Conservation (phyloP, 306 rosid genomes). For the Amphicarpaea edgeworthii region DNA sequence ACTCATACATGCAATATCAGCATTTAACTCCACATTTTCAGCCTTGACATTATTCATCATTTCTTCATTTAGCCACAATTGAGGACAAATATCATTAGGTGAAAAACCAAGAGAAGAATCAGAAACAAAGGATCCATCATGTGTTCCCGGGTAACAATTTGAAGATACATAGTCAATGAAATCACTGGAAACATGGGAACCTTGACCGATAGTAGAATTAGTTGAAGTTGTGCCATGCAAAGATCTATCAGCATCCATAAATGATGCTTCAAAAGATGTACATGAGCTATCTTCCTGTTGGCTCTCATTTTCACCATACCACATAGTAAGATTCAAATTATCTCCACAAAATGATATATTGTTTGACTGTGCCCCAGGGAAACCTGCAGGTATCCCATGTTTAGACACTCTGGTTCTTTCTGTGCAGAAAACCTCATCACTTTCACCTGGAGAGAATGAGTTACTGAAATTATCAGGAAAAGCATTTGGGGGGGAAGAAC, state of each 20-base stretch:
- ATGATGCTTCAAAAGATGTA: slow-evolving; percentile 61
- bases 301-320: slow-evolving; percentile 50
- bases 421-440: slow-evolving; percentile 47
- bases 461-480: slow-evolving; percentile 51
- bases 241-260: slow-evolving; percentile 57
- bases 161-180: slow-evolving; percentile 49
- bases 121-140: slow-evolving; percentile 43
- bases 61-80: slow-evolving; percentile 54
- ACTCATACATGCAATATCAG: slow-evolving; percentile 66
- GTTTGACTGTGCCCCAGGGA: slow-evolving; percentile 50
- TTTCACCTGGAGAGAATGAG: slow-evolving; percentile 51
- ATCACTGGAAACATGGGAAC: slow-evolving; percentile 59
- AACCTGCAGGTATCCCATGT: slow-evolving; percentile 51
- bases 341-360: slow-evolving; percentile 44
- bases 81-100: slow-evolving; percentile 49
- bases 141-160: slow-evolving; percentile 47
- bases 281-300: slow-evolving; percentile 63
- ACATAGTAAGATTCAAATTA: slow-evolving; percentile 45
- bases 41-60: slow-evolving; percentile 48
- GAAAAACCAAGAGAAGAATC: slow-evolving; percentile 46
- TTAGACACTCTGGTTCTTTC: slow-evolving; percentile 55
- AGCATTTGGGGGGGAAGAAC: slow-evolving; percentile 55
- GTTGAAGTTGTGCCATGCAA: slow-evolving; percentile 58
- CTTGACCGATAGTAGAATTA: slow-evolving; percentile 66
- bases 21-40: slow-evolving; percentile 55